A percentile compares a stretch with the other conserved stretches of the same genome.
These are phyloP conservation scores for Sistotremastrum suecicum DNA, from an alignment of 768 basidiomycete genomes.

Conservation along the genomic window DNA sequence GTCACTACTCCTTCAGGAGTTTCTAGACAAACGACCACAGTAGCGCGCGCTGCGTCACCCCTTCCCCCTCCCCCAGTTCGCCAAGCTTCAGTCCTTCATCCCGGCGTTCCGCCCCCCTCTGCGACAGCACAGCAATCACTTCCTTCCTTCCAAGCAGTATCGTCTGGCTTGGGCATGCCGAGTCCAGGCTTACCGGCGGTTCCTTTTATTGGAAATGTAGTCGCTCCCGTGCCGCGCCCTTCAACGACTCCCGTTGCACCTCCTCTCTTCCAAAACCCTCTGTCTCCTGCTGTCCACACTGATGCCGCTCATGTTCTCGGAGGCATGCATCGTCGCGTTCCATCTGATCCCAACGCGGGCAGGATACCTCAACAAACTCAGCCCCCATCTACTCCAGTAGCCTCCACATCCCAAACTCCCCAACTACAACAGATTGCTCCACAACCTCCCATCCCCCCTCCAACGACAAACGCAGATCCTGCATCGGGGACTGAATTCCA, in stretches of 20 bases:
- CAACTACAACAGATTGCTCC: neutral
- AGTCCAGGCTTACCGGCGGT: too few species aligned
- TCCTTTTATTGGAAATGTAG: too few species aligned
- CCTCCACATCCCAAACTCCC: neutral
- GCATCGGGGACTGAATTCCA: slow-evolving; percentile 53
- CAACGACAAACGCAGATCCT: slow-evolving; percentile 11
- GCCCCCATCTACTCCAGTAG: neutral
- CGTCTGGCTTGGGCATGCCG: too few species aligned
- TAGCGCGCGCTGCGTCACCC: slow-evolving; percentile 2
- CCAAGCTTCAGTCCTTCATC: slow-evolving; percentile 1
- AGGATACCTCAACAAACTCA: neutral
- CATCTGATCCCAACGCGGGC: too few species aligned
- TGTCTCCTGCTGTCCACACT: neutral
- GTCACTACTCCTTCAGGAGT: slow-evolving; percentile 67
- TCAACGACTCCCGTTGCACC: too few species aligned
- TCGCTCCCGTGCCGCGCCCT: too few species aligned
- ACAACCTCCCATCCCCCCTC: neutral
- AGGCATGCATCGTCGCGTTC: neutral
- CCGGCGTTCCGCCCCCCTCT: neutral
- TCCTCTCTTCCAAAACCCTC: too few species aligned
- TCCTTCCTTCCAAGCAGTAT: neutral
- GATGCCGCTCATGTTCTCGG: neutral
- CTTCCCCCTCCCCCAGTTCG: slow-evolving; percentile 1
- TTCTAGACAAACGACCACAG: slow-evolving; percentile 42
- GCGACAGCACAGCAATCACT: neutral